Conservation (phyloP, 805 yeast species). For the Komagataella mondaviorum region DNA sequence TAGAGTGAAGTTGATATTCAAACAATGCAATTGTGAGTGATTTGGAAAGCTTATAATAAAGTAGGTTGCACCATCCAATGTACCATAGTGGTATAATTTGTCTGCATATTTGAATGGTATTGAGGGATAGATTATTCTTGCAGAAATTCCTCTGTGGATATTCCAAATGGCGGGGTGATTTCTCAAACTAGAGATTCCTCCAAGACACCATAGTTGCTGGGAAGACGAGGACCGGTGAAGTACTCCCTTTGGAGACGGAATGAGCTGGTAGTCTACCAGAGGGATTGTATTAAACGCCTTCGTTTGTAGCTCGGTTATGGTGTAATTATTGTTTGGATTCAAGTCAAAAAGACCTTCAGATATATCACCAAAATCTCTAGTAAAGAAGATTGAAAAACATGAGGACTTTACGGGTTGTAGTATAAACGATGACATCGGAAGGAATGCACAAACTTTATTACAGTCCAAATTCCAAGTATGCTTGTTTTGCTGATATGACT, state of each 20-base stretch:
- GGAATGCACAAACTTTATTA: not conserved
- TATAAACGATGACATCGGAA: not conserved
- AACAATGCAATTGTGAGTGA: not conserved
- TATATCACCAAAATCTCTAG: not conserved
- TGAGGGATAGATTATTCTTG: not conserved
- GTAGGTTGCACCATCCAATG: not conserved
- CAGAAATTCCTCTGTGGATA: not conserved
- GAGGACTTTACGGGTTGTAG: not conserved
- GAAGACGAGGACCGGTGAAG: not conserved
- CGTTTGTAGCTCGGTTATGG: not conserved
- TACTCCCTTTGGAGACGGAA: not conserved
- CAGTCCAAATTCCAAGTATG: not conserved
- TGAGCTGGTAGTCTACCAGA: not conserved
- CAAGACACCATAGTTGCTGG: not conserved
- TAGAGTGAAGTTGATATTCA: not conserved
- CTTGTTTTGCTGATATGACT: not conserved
- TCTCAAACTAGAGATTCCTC: not conserved
- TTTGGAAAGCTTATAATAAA: not conserved
- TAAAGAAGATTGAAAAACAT: too few relatives aligned
- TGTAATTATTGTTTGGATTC: not conserved
- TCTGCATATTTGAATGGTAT: not conserved
- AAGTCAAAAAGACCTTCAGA: not conserved
- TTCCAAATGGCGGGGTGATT: not conserved
- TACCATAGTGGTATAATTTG: not conserved
- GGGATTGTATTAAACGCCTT: not conserved